Percentiles rank a stretch among this genome's conserved stretches.
These are phyloP conservation scores for Hyparrhenia diplandra DNA, from an alignment of 176 grass and related monocot genomes.

Conservation along the genomic window DNA sequence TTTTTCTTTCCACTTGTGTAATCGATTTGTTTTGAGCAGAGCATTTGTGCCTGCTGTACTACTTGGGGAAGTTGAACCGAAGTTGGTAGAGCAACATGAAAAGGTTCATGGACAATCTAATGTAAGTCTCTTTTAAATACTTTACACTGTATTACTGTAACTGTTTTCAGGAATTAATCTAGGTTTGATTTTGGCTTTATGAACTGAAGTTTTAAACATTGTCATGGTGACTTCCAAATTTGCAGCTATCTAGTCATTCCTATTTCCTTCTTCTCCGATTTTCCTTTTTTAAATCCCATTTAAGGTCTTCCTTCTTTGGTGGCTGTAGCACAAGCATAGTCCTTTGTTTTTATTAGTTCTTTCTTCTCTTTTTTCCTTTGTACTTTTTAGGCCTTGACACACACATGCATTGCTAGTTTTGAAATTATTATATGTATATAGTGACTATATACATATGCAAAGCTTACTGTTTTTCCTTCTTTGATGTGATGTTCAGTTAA, in stretches of 20 bases:
- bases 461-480: background rate
- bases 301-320: background rate
- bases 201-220: background rate
- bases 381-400: background rate
- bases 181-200: background rate
- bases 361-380: background rate
- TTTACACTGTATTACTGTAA: background rate
- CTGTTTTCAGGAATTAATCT: background rate
- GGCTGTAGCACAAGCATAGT: background rate
- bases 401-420: background rate
- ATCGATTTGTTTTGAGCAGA: slow-evolving; percentile 45
- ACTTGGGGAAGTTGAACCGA: slow-evolving; percentile 83
- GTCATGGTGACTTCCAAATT: background rate
- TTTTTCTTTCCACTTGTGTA: slow-evolving; percentile 4
- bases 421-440: background rate
- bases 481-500: background rate
- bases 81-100: slow-evolving; percentile 60
- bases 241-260: background rate
- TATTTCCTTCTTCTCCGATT: background rate
- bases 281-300: background rate
- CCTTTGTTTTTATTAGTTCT: background rate
- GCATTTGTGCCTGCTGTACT: slow-evolving; percentile 96
- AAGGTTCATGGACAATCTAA: slow-evolving; percentile 67
- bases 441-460: too few species aligned
- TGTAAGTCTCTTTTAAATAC: slow-evolving; percentile 59